Percentiles rank a stretch among this genome's conserved stretches.
These are phyloP conservation scores for Tetrastigma voinierianum DNA, from an alignment of 164 flowering plant species.

Conservation along the genomic window DNA sequence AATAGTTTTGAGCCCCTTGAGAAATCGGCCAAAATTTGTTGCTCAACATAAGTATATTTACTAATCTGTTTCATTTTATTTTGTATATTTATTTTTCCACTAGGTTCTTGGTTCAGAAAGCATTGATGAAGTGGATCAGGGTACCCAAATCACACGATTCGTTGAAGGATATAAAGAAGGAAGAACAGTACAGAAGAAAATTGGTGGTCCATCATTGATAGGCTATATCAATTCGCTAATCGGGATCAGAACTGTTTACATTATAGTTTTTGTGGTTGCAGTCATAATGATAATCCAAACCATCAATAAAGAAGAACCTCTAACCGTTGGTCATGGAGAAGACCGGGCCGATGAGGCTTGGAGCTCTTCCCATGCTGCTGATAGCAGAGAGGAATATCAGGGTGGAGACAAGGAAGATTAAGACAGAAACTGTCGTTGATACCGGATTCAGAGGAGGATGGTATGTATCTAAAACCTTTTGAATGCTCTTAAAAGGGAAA, in stretches of 20 bases:
- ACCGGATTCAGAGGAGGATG: too few species aligned
- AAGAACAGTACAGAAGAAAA: conserved; percentile 40
- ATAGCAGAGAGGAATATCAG: conserved; percentile 20
- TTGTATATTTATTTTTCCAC: too few species aligned
- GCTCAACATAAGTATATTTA: too few species aligned
- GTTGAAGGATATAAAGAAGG: conserved; percentile 82
- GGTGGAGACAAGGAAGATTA: conserved; percentile 61
- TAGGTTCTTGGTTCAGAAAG: conserved; percentile 62
- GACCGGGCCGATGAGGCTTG: conserved; percentile 18
- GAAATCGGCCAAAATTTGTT: too few species aligned
- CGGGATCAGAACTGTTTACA: conserved; percentile 44
- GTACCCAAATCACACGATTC: conserved; percentile 63
- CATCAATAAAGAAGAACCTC: conserved; percentile 35
- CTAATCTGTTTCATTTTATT: too few species aligned
- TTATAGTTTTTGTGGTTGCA: conserved; percentile 59
- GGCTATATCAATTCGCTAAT: conserved; percentile 62
- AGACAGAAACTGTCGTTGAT: neutral
- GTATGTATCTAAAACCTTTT: too few species aligned
- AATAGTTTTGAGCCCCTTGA: too few species aligned
- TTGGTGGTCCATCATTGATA: conserved; percentile 58
- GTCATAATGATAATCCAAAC: conserved; percentile 50
- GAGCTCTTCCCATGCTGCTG: conserved; percentile 23
- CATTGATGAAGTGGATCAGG: conserved; percentile 66
- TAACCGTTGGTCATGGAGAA: conserved; percentile 21
- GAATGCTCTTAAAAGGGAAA: too few species aligned